Conservation (phyloP, 352 stramenopile genomes). For the Pilasporangium apinafurcum region DNA sequence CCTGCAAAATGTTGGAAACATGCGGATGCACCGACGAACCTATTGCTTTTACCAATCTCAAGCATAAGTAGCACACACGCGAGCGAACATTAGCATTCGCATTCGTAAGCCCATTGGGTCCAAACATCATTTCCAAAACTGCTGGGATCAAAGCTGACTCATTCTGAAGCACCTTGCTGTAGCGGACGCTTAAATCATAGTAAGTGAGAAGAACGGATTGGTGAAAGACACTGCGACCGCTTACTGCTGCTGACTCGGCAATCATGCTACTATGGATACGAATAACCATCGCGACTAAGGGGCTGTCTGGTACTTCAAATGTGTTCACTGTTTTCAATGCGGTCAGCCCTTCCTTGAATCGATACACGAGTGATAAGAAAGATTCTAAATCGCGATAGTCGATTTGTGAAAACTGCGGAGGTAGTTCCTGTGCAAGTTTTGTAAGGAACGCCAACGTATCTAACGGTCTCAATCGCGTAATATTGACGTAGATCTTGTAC, state of each 20-base stretch:
- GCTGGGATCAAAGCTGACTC: conserved; percentile 54
- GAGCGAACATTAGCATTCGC: conserved; percentile 52
- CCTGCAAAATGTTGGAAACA: conserved; percentile 60
- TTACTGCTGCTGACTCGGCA: conserved; percentile 12
- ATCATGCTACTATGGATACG: conserved; percentile 66
- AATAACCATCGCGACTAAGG: conserved; percentile 62
- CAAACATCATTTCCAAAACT: conserved; percentile 83
- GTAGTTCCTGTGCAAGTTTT: conserved; percentile 50
- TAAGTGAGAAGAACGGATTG: conserved; percentile 67
- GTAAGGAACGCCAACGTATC: conserved; percentile 64
- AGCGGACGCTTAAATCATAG: conserved; percentile 78
- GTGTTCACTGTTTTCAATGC: conserved; percentile 50
- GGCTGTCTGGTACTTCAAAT: conserved; percentile 57
- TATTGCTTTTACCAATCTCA: conserved; percentile 77
- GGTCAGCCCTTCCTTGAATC: conserved; percentile 78
- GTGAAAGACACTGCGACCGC: conserved; percentile 19
- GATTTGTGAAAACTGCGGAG: conserved; percentile 42
- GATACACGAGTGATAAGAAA: conserved; percentile 75
- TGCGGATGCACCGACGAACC: conserved; percentile 64
- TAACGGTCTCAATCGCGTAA: conserved; percentile 62
- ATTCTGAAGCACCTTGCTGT: conserved; percentile 65
- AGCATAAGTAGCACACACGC: conserved; percentile 78
- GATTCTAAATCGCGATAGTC: conserved; percentile 63
- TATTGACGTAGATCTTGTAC: conserved; percentile 87
- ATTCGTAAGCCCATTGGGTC: conserved; percentile 61